Evolutionary conservation across 208 protist species (phyloP), one percentile per base, ranked within the genome.

Genomic region (Leishmania guyanensis): DNA sequence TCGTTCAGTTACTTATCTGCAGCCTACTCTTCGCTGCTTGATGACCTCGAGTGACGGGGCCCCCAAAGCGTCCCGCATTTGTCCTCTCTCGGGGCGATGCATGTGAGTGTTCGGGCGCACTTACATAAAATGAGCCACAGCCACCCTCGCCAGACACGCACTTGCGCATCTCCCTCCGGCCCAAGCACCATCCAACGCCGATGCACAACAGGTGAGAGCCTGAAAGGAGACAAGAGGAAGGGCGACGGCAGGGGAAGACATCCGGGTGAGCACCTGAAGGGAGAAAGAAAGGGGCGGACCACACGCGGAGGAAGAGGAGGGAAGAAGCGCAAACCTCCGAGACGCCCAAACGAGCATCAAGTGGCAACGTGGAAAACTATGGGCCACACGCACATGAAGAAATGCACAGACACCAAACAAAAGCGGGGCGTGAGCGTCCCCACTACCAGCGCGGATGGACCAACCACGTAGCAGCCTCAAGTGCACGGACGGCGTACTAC

Each of bases 351-450:
- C 22, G 20, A 71, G 12, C 33, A 17, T 51, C 39, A 29, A 26
- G 6, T 29, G 6, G 6, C 6, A 50, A 17, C 4, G 26, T 16
- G 9, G 39, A 10, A 22, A n/a, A 71, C 17, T 16, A 71, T 1
- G 5, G 39, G 2, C 20, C 78, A 76, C 53, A 82, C 46, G 50
- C 56, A 74, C 33, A 72, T 6, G 33, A n/a, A 50, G 20, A 6
- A 17, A 65, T 62, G 22, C 70, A 79, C 39, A 73, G 53, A 64
- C 1, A 16, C 14, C 78, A 50, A 70, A 78, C n/a, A 62, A 58
- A 79, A 65, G 12, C 29, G 9, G 0, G 26, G 62, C 62, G 62
- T 39, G 10, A 14, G 29, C 62, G 14, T 2, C 62, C 29, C 29
- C 29, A 68, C 26, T 14, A 22, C 39, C 62, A 39, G 8, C 62